Evolutionary conservation across 371 early-diverging fungal genomes (phyloP), one percentile per base, ranked within the genome.

Genomic region (Dinochytrium kinnereticum): DNA sequence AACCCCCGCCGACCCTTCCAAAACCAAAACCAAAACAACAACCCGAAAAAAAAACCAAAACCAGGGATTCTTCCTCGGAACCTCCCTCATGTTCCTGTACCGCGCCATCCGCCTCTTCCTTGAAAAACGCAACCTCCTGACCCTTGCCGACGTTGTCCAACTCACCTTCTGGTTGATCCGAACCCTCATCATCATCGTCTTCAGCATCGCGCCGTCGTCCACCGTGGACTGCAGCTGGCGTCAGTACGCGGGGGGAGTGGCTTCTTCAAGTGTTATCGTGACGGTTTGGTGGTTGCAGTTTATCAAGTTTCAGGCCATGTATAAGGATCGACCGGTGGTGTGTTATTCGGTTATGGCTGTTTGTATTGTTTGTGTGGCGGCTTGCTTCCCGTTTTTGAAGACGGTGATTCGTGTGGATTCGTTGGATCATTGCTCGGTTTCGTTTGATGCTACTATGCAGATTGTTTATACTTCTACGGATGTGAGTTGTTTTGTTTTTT

Each of bases 301-400:
- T 37, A 75, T 75, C 70, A 75, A 75, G 68, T 75, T 75, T 28
- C 59, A 70, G 40, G 51, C 71, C 39, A 75, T 75, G 75, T 75
- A 75, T 51, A 53, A 67, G 67, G 70, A 70, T 39, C 17, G 59
- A 19, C 71, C 71, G 30, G 50, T 34, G 38, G 67, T 75, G 19
- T 5, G 5, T 26, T 21, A 64, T 10, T 26, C 50, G 2, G 67
- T 76, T 15, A 31, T 69, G 39, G 61, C 10, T 21, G n/a, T 68
- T 15, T 76, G 72, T 51, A 36, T 71, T 59, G 50, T 72, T 7
- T 71, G 72, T 24, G 44, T 72, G 15, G 76, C 72, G 53, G 71
- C 72, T 0, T 51, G 64, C 17, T 76, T 76, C 55, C 72, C 72
- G 10, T 76, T 69, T 50, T 28, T 76, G 26, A 44, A 31, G 53